Percentiles rank a stretch among this genome's conserved stretches.
Evolutionary conservation across 805 yeast species (phyloP).

Genomic region (Kazachstania africana): DNA sequence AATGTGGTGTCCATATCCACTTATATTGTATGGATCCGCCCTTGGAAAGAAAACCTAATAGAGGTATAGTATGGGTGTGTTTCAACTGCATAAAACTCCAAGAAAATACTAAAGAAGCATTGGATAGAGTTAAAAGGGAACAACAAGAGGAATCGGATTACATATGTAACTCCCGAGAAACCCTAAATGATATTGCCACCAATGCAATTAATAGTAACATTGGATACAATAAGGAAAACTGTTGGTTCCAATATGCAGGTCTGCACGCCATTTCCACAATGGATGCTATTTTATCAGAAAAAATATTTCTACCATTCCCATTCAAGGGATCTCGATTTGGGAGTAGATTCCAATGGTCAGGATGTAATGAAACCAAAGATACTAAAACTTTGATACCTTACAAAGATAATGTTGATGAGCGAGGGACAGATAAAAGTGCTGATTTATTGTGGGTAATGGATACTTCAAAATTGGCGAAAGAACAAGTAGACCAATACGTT

Average conservation of each 20-base stretch:
- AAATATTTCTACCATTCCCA: conserved; percentile 17
- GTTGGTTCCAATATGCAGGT: conserved; percentile 25
- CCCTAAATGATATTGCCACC: too few species aligned
- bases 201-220: neutral
- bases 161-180: too few species aligned
- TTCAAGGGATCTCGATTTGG: conserved; percentile 18
- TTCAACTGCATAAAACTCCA: conserved; percentile 58
- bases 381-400: neutral
- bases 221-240: conserved; percentile 8
- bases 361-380: conserved; percentile 1
- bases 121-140: too few species aligned
- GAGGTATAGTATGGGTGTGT: conserved; percentile 90
- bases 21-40: conserved; percentile 84
- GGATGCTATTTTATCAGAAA: conserved; percentile 11
- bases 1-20: conserved; percentile 60
- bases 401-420: conserved; percentile 28
- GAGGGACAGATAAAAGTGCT: conserved; percentile 65
- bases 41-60: conserved; percentile 58
- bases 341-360: conserved; percentile 21
- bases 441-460: conserved; percentile 55
- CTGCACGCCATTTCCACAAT: conserved; percentile 11
- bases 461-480: conserved; percentile 12
- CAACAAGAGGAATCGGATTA: too few species aligned
- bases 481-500: conserved; percentile 42
- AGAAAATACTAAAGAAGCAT: conserved; percentile 28